These are phyloP conservation scores for Lactarius sp. DNA, from an alignment of 768 basidiomycete genomes.

Conservation along the genomic window DNA sequence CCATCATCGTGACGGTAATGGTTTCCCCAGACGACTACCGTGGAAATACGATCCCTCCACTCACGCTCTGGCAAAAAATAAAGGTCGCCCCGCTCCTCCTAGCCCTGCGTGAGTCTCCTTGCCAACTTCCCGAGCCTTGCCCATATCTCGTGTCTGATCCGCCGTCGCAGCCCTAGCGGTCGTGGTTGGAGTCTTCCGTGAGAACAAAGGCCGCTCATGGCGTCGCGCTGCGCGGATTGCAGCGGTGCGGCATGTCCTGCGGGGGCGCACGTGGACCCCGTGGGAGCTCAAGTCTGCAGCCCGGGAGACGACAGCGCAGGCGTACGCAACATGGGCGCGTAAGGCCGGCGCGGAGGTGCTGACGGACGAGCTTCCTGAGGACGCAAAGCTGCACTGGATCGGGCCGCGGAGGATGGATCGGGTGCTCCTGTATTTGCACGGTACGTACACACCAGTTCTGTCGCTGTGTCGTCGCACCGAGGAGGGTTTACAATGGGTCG, in stretches of 20 bases:
- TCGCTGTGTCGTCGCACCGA: too few species aligned
- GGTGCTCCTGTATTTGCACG: background rate
- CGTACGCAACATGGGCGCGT: too few species aligned
- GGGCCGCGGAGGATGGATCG: too few species aligned
- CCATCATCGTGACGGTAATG: too few species aligned
- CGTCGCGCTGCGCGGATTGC: background rate
- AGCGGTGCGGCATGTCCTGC: background rate
- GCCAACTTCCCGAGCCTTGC: too few species aligned
- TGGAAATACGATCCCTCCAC: too few species aligned
- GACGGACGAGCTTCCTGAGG: background rate
- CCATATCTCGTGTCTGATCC: too few species aligned
- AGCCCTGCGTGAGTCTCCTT: background rate
- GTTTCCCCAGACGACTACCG: too few species aligned
- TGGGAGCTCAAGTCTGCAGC: background rate
- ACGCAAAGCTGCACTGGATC: too few species aligned
- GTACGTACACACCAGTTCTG: too few species aligned
- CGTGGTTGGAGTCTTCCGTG: constrained; percentile 7
- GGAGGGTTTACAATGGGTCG: too few species aligned
- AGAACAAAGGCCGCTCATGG: constrained; percentile 13
- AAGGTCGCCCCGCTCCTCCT: background rate
- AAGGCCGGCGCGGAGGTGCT: background rate
- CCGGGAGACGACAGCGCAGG: background rate
- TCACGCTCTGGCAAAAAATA: too few species aligned
- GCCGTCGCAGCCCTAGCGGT: constrained; percentile 4
- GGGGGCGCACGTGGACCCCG: background rate